Evolutionary conservation across 371 early-diverging fungal genomes (phyloP).

Genomic region (Mortierella sp.): DNA sequence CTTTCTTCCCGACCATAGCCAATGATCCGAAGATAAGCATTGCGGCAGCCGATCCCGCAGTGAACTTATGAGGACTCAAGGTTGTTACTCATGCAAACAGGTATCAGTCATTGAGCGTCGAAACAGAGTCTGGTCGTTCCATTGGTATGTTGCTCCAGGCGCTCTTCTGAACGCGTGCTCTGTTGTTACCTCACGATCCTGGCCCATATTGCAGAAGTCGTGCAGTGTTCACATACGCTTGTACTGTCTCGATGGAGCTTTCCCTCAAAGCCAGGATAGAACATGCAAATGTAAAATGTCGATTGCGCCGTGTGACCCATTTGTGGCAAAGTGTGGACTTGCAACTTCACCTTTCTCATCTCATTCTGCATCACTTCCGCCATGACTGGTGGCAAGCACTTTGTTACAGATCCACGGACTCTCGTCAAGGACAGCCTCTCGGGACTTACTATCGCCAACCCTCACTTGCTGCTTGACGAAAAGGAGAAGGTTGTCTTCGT

Average conservation of each 20-base stretch:
- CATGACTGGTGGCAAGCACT: constrained; percentile 53
- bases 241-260: too few relatives aligned
- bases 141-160: neutral
- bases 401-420: constrained; percentile 58
- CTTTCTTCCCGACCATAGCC: neutral
- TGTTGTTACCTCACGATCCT: too few relatives aligned
- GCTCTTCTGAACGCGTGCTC: too few relatives aligned
- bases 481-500: constrained; percentile 61
- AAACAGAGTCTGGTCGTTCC: neutral
- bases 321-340: too few relatives aligned
- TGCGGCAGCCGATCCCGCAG: constrained; percentile 14
- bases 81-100: constrained; percentile 7
- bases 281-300: too few relatives aligned
- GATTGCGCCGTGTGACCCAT: too few relatives aligned
- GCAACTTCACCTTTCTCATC: too few relatives aligned
- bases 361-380: neutral
- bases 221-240: too few relatives aligned
- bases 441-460: constrained; percentile 59
- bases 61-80: constrained; percentile 9
- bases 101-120: neutral
- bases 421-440: constrained; percentile 64
- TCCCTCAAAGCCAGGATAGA: too few relatives aligned
- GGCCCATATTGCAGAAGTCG: too few relatives aligned
- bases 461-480: constrained; percentile 48
- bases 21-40: constrained; percentile 1